These are phyloP conservation scores for Spongispora temasekensis DNA, from an alignment of 1,284 basidiomycete genomes.

Conservation along the genomic window DNA sequence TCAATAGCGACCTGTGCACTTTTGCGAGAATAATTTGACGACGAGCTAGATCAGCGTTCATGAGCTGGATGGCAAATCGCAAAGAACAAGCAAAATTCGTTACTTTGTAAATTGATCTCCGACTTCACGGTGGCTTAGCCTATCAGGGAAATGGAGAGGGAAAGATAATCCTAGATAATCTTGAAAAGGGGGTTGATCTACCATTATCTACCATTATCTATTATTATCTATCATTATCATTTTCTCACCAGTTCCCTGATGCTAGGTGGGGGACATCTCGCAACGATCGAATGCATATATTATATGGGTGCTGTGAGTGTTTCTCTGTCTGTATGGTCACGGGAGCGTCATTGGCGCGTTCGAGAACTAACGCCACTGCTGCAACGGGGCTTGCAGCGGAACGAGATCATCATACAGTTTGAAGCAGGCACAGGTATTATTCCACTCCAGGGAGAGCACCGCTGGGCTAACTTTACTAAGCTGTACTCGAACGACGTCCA, in stretches of 20 bases:
- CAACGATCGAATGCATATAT: constrained; percentile 29
- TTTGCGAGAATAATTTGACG: constrained; percentile 50
- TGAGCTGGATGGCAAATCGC: constrained; percentile 2
- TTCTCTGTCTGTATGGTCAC: not conserved
- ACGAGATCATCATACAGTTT: constrained; percentile 35
- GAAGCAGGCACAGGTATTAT: constrained; percentile 23
- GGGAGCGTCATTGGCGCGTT: no score
- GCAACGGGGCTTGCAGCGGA: no score
- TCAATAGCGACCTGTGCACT: constrained; percentile 36
- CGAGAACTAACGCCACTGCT: no score
- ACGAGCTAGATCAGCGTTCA: constrained; percentile 30
- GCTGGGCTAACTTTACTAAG: constrained; percentile 19
- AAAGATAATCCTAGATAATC: no score
- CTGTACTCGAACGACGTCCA: constrained; percentile 9
- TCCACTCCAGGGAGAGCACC: constrained; percentile 32
- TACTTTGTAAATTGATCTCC: constrained; percentile 23
- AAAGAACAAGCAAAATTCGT: constrained; percentile 8
- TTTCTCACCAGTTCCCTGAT: no score
- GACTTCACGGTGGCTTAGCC: no score
- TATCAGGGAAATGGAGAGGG: no score
- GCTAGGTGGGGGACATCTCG: constrained; percentile 9
- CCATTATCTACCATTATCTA: no score
- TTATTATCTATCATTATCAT: no score
- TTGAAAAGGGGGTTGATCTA: no score
- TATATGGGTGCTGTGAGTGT: constrained; percentile 33